These are phyloP conservation scores for Fusarium sp. DNA, from an alignment of 2,329 filamentous ascomycete species.

Conservation along the genomic window DNA sequence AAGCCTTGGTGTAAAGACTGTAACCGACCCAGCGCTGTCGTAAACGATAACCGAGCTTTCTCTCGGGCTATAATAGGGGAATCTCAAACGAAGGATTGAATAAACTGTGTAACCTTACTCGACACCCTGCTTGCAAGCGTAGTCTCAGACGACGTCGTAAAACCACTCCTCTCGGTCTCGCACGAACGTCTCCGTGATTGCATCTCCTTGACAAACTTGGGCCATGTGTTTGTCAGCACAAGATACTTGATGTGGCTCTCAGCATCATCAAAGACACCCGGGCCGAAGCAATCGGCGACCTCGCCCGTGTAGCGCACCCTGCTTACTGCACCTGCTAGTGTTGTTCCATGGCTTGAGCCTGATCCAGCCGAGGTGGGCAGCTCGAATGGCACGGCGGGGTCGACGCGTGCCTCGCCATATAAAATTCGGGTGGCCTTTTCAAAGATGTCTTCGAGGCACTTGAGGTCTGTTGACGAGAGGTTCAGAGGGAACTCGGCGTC, in stretches of 20 bases:
- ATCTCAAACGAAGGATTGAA: constrained; percentile 10
- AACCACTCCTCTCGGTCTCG: constrained; percentile 13
- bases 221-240: constrained; percentile 79
- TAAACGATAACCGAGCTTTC: no score
- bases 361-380: neutral
- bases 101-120: neutral
- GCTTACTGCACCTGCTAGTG: constrained; percentile 4
- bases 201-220: constrained; percentile 65
- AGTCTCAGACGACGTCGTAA: neutral
- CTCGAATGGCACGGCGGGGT: constrained; percentile 58
- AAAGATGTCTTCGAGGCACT: constrained; percentile 69
- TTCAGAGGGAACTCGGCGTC: constrained; percentile 78
- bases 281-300: constrained; percentile 65
- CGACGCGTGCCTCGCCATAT: constrained; percentile 56
- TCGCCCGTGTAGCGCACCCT: constrained; percentile 56
- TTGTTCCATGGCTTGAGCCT: constrained; percentile 24
- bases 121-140: constrained; percentile 15
- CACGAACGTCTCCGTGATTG: constrained; percentile 16
- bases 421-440: constrained; percentile 63
- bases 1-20: no score
- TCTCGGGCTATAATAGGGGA: neutral
- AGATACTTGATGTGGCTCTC: constrained; percentile 76
- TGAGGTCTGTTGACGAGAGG: constrained; percentile 69
- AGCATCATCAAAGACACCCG: constrained; percentile 71
- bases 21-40: no score